Conservation (phyloP, 2,329 filamentous ascomycete genomes). For the Parastagonospora nodorum region DNA sequence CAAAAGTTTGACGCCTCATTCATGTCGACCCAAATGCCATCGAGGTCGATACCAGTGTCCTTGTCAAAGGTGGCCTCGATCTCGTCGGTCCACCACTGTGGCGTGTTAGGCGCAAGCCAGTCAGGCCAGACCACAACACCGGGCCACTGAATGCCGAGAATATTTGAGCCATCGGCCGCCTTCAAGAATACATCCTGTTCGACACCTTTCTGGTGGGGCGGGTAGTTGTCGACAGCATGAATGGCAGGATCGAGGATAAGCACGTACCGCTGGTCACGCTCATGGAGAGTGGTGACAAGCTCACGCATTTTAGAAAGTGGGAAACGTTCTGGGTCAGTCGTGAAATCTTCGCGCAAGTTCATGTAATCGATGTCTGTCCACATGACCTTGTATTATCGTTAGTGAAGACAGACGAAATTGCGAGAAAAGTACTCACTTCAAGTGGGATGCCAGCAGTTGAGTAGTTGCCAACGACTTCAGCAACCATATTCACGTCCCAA, state of each 20-base stretch:
- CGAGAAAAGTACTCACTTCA: constrained; percentile 57
- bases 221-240: constrained; percentile 58
- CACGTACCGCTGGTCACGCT: constrained; percentile 70
- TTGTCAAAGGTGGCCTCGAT: constrained; percentile 68
- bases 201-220: constrained; percentile 65
- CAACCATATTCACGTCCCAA: constrained; percentile 66
- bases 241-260: constrained; percentile 74
- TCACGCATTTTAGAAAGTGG: constrained; percentile 66
- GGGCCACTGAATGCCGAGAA: constrained; percentile 75
- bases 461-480: constrained; percentile 71
- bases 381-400: constrained; percentile 40
- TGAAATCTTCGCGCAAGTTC: constrained; percentile 64
- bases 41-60: constrained; percentile 71
- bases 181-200: constrained; percentile 62
- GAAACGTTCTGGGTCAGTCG: constrained; percentile 67
- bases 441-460: constrained; percentile 68
- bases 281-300: constrained; percentile 69
- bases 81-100: constrained; percentile 72
- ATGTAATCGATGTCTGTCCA: constrained; percentile 79
- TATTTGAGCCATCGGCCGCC: constrained; percentile 59
- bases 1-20: constrained; percentile 49
- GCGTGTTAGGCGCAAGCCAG: constrained; percentile 72
- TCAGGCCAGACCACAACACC: constrained; percentile 75
- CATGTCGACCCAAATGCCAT: constrained; percentile 67
- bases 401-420: neutral